These are phyloP conservation scores for Noccaea caerulescens DNA, from an alignment of 345 rosid genomes.

Conservation along the genomic window DNA sequence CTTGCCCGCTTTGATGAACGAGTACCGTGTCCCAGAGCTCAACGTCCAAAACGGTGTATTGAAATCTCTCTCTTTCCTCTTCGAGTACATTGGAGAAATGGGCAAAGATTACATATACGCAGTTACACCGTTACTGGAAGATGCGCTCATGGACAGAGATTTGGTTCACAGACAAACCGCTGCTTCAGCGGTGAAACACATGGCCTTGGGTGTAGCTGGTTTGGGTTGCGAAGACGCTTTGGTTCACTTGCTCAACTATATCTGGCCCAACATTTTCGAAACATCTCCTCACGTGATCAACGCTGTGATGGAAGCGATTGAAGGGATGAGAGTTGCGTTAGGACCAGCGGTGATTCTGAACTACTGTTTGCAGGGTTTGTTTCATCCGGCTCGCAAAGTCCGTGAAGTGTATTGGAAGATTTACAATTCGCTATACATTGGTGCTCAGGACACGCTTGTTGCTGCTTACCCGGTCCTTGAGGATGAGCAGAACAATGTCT, in stretches of 20 bases:
- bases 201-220: slow-evolving; percentile 98
- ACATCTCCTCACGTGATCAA: slow-evolving; percentile 98
- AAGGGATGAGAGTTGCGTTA: slow-evolving; percentile 95
- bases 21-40: slow-evolving; percentile 97
- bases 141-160: slow-evolving; percentile 98
- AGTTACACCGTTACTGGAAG: slow-evolving; percentile 97
- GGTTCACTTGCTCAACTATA: slow-evolving; percentile 83
- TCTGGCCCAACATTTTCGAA: slow-evolving; percentile 99
- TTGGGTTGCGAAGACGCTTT: slow-evolving; percentile 98
- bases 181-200: slow-evolving; percentile 97
- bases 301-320: slow-evolving; percentile 98
- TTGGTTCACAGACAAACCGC: slow-evolving; percentile 98
- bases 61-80: slow-evolving; percentile 93
- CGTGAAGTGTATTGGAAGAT: slow-evolving; percentile 99
- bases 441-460: slow-evolving; percentile 90
- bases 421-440: slow-evolving; percentile 92
- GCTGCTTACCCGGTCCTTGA: slow-evolving; percentile 88
- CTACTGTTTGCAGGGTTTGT: slow-evolving; percentile 96
- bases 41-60: slow-evolving; percentile 98
- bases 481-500: slow-evolving; percentile 76
- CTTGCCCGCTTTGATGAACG: slow-evolving; percentile 95
- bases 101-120: slow-evolving; percentile 98
- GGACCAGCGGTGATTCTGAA: slow-evolving; percentile 87
- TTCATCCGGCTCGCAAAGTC: slow-evolving; percentile 98
- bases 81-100: slow-evolving; percentile 99